Evolutionary conservation across 2,329 filamentous ascomycete genomes (phyloP), one percentile per base, ranked within the genome.

Genomic region (Fusarium multiceps): DNA sequence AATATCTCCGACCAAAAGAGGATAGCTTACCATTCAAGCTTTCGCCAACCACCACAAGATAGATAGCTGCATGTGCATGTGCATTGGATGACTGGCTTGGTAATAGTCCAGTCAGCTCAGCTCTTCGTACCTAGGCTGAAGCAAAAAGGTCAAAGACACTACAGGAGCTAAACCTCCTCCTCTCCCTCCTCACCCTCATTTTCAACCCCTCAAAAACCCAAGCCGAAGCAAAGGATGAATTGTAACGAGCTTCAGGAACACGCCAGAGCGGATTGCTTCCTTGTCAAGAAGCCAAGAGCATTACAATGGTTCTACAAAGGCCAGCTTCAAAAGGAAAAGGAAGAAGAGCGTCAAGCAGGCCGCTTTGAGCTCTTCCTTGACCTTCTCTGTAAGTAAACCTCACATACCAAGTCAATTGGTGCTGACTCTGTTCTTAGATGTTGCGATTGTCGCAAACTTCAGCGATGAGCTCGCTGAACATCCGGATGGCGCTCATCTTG

Each of bases 361-460:
- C 81, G 83, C 14, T 85, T 85, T 60, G 83, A 85, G 72, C 79
- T 85, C 32, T 85, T 86, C 63, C 80, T 86, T 2, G 84, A 85
- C 56, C 74, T 86, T 40, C 74, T 85, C 12, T 85, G 83, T 78
- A 64, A 65, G 77, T 66, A 12, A 10, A 20, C 5, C 8, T 25
- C 20, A 23, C 28, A 2, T 14, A 41, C 25, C 7, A 21, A 20
- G 11, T 28, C 10, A 34, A 23, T 8, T 21, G n/a, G 23, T 7
- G 47, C 66, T 69, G 14, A 64, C n/a, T 25, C 6, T 25, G 20
- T 23, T 13, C 18, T 7, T 5, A 79, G 78, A 81, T 53, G 82
- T 85, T 50, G 82, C 82, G 14, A 84, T 85, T 42, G 78, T 85
- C n/a, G 84, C 83, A 50, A 85, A 83, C 69, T 84, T 86, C 59